Evolutionary conservation across 768 basidiomycete genomes (phyloP).

Genomic region (Amanita polypyramis): DNA sequence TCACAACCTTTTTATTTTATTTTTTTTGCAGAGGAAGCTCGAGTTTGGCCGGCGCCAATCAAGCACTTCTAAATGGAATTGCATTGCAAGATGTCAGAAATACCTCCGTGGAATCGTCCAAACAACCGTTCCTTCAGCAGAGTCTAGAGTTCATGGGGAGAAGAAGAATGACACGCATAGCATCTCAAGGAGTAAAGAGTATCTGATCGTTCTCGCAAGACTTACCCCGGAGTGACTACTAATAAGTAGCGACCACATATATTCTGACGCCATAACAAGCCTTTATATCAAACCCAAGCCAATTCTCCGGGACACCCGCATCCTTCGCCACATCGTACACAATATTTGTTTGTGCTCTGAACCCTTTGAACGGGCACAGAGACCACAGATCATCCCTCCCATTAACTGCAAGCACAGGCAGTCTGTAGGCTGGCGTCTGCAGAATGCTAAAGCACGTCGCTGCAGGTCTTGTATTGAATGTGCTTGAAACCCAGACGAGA

Average conservation of each 20-base stretch:
- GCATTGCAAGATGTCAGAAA: too few species aligned
- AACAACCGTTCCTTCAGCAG: too few species aligned
- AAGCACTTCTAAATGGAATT: too few species aligned
- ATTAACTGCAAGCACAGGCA: conserved; percentile 22
- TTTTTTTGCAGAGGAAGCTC: not conserved
- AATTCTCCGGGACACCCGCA: conserved; percentile 10
- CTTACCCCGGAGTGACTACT: too few species aligned
- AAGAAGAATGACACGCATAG: too few species aligned
- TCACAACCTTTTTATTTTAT: not conserved
- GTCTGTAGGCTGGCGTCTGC: conserved; percentile 9
- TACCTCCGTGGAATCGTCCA: too few species aligned
- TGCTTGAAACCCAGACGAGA: conserved; percentile 28
- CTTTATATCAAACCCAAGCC: conserved; percentile 15
- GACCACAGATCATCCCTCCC: conserved; percentile 26
- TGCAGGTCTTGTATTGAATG: conserved; percentile 18
- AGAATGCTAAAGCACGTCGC: conserved; percentile 27
- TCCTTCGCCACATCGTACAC: conserved; percentile 23
- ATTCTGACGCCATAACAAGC: conserved; percentile 23
- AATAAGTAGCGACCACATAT: conserved; percentile 14
- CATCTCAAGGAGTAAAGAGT: not conserved
- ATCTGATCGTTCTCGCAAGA: not conserved
- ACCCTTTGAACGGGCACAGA: conserved; percentile 23
- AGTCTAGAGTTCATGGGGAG: too few species aligned
- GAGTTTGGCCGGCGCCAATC: too few species aligned
- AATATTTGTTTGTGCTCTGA: conserved; percentile 22